These are phyloP conservation scores for Dendrobium nobile DNA, from an alignment of 106 monocot genomes.

Conservation along the genomic window DNA sequence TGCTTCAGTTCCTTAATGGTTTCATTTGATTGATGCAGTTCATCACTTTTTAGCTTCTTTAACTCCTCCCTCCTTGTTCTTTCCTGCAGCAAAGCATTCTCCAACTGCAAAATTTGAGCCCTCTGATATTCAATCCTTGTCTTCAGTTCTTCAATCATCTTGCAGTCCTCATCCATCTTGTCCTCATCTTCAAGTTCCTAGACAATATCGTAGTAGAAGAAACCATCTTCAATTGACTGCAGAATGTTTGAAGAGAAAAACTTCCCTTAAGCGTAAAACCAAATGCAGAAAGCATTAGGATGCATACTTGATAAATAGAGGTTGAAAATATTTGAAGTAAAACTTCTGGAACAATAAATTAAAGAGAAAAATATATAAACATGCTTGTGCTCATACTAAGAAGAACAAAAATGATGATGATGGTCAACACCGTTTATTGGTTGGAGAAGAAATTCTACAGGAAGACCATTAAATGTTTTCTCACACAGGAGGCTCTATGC, in stretches of 20 bases:
- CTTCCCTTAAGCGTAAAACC: slow-evolving; percentile 28
- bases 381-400: neutral
- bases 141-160: slow-evolving; percentile 73
- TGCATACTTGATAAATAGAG: neutral
- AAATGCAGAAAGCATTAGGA: slow-evolving; percentile 27
- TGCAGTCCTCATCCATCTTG: slow-evolving; percentile 97
- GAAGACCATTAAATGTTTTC: neutral
- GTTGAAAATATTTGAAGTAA: neutral
- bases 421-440: neutral
- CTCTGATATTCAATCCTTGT: slow-evolving; percentile 51
- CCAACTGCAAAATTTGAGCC: slow-evolving; percentile 63
- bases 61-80: slow-evolving; percentile 44
- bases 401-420: neutral
- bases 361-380: neutral
- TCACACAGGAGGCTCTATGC: neutral
- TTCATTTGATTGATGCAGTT: slow-evolving; percentile 62
- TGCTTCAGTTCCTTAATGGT: slow-evolving; percentile 43
- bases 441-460: neutral
- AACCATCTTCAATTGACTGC: slow-evolving; percentile 61
- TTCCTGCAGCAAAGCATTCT: slow-evolving; percentile 67
- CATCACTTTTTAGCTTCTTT: slow-evolving; percentile 33
- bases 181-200: slow-evolving; percentile 91
- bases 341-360: neutral
- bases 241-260: slow-evolving; percentile 46
- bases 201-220: slow-evolving; percentile 48